Evolutionary conservation across 2,329 filamentous ascomycete species (phyloP).

Genomic region (Aureobasidium subglaciale): DNA sequence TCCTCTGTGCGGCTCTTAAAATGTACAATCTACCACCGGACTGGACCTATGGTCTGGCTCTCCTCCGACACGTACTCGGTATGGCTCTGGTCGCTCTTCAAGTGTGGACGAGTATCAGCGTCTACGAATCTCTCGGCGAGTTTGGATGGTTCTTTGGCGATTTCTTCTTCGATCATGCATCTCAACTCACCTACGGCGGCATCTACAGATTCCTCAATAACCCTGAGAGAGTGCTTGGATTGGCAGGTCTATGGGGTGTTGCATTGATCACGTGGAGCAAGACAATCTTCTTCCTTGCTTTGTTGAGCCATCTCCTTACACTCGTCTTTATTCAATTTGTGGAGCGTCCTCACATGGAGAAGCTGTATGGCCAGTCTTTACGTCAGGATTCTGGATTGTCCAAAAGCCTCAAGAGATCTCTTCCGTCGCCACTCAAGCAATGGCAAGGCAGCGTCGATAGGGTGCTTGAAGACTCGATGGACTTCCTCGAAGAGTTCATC

Average conservation of each 20-base stretch:
- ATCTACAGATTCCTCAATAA: constrained; percentile 99
- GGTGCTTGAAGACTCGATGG: constrained; percentile 75
- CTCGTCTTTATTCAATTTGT: constrained; percentile 86
- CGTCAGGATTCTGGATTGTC: constrained; percentile 84
- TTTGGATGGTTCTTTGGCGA: constrained; percentile 99
- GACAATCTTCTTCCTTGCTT: constrained; percentile 76
- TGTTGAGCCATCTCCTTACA: constrained; percentile 78
- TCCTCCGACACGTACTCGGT: constrained; percentile 83
- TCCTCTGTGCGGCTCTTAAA: constrained; percentile 90
- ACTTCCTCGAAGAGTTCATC: constrained; percentile 86
- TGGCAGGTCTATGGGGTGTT: constrained; percentile 91
- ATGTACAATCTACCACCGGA: constrained; percentile 83
- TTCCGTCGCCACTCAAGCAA: constrained; percentile 75
- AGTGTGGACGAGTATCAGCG: constrained; percentile 84
- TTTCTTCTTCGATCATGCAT: constrained; percentile 89
- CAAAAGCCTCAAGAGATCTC: constrained; percentile 78
- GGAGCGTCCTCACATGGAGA: constrained; percentile 96
- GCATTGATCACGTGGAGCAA: constrained; percentile 89
- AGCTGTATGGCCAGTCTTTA: constrained; percentile 80
- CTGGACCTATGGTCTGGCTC: constrained; percentile 78
- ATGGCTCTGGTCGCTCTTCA: constrained; percentile 75
- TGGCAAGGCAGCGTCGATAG: constrained; percentile 83
- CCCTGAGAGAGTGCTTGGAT: constrained; percentile 85
- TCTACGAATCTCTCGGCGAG: constrained; percentile 91
- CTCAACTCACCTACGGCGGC: constrained; percentile 87